These are phyloP conservation scores for Rubia tinctorum DNA, from an alignment of 305 asterid species.

Conservation along the genomic window DNA sequence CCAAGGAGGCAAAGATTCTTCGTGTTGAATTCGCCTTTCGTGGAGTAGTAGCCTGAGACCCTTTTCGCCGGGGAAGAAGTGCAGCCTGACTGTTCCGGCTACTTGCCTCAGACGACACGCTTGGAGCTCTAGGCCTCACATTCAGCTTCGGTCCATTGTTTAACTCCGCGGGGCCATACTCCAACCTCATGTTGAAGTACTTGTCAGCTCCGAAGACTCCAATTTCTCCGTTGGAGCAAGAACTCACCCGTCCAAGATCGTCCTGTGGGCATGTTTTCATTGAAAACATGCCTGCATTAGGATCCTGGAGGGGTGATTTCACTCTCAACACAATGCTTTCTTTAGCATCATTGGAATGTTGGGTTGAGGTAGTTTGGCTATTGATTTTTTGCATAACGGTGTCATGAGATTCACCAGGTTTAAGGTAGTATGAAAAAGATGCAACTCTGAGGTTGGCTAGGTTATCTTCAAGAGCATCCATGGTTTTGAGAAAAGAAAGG, in stretches of 20 bases:
- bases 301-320: conserved; percentile 41
- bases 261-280: conserved; percentile 19
- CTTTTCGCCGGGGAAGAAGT: conserved; percentile 23
- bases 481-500: conserved; percentile 3
- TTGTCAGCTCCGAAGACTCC: conserved; percentile 75
- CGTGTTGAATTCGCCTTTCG: conserved; percentile 32
- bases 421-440: conserved; percentile 73
- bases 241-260: conserved; percentile 21
- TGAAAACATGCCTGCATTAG: conserved; percentile 39
- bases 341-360: conserved; percentile 27
- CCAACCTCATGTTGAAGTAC: conserved; percentile 76
- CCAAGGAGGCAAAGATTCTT: conserved; percentile 41
- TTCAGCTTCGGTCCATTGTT: conserved; percentile 13
- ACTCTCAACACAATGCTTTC: conserved; percentile 39
- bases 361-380: conserved; percentile 28
- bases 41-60: conserved; percentile 28
- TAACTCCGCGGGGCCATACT: conserved; percentile 14
- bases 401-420: conserved; percentile 40
- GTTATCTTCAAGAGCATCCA: conserved; percentile 45
- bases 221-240: conserved; percentile 48
- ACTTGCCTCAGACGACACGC: conserved; percentile 44
- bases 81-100: conserved; percentile 53
- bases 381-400: conserved; percentile 32
- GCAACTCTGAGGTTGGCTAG: conserved; percentile 56
- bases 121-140: conserved; percentile 32